A percentile compares a stretch with the other conserved stretches of the same genome.
phyloP scores from a whole-genome alignment of 352 stramenopile genomes.

The Phytophthora citricola region DNA sequence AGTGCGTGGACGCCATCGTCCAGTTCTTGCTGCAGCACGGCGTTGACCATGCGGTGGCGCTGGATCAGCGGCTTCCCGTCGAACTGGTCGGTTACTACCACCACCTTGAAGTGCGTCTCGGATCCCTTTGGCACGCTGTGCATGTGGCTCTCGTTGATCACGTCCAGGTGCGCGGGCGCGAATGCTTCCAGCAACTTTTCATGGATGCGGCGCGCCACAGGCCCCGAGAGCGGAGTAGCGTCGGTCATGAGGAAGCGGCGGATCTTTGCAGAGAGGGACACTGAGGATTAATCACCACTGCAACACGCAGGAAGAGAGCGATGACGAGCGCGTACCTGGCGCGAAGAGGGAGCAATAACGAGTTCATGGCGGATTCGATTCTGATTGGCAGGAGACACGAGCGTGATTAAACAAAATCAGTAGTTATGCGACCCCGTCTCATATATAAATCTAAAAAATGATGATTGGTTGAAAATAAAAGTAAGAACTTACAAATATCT shows the following conservation, averaged over 20 bases:
- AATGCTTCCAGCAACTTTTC: conserved; percentile 74
- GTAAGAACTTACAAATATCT: too few species aligned
- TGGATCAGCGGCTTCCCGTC: conserved; percentile 87
- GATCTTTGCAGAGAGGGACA: conserved; percentile 2
- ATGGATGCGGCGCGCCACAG: conserved; percentile 67
- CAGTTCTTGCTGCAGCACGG: conserved; percentile 87
- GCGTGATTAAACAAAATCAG: not conserved
- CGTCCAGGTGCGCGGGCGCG: conserved; percentile 73
- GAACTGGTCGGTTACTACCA: conserved; percentile 93
- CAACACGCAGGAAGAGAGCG: not conserved
- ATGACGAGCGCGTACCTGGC: conserved; percentile 14
- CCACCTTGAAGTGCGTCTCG: conserved; percentile 98
- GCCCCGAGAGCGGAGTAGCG: conserved; percentile 31
- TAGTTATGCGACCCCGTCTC: too few species aligned
- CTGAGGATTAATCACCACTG: conserved; percentile 1
- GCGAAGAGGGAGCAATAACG: conserved; percentile 4
- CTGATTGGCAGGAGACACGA: conserved; percentile 34
- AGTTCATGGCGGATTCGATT: conserved; percentile 18
- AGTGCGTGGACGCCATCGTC: conserved; percentile 93
- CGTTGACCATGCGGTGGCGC: conserved; percentile 94
- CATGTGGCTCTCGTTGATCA: conserved; percentile 96
- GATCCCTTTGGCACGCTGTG: conserved; percentile 94
- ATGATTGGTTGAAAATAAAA: conserved; percentile 1
- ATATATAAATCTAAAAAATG: too few species aligned
- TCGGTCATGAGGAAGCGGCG: conserved; percentile 43